Base-by-base conservation (phyloP, 148 eudicot species). In the Rhododendron griersonianum region DNA sequence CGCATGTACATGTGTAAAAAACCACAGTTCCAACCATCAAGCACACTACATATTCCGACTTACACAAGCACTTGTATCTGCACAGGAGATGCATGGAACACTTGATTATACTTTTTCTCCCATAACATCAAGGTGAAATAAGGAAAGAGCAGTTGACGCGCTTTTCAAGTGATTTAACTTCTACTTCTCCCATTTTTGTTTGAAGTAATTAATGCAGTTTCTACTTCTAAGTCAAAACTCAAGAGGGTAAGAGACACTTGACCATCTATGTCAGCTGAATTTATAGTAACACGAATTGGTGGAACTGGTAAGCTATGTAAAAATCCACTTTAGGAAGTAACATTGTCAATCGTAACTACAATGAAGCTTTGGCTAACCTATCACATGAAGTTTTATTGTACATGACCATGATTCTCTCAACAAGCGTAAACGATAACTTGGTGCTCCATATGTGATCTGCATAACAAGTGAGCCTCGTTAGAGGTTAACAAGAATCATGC, bases 391-490 rank as follows among this genome's bases (percentile, higher is more conserved):
- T 87, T 94, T 95, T 78, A 93, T 91, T 65, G 92, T 88, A 98
- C 95, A 93, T 8, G 89, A 78, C 87, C 87, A 78, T 37, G 92
- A 87, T 37, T 87, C 91, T 91, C 88, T 90, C 87, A 96, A 84
- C 85, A 95, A 87, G 84, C 78, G 90, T 59, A 95, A 84, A 78
- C 98, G 96, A 87, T 88, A 93, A 83, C 85, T 88, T 80, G 98
- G 98, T 76, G 95, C 93, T 86, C 98, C 98, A 88, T 96, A 96
- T 81, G 98, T 96, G 78, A 96, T 90, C 98, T 96, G 91, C 90
- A 88, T 48, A 84, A 87, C 67, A 69, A 80, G 77, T 65, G 81
- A 81, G 45, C 71, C 71, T 59, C 10, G 23, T 85, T 44, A 85
- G 47, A 77, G 82, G 80, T 82, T 21, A 79, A 48, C 5, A 48